Base-by-base conservation (phyloP, 257 asterid genomes). In the Knoxia roxburghii region DNA sequence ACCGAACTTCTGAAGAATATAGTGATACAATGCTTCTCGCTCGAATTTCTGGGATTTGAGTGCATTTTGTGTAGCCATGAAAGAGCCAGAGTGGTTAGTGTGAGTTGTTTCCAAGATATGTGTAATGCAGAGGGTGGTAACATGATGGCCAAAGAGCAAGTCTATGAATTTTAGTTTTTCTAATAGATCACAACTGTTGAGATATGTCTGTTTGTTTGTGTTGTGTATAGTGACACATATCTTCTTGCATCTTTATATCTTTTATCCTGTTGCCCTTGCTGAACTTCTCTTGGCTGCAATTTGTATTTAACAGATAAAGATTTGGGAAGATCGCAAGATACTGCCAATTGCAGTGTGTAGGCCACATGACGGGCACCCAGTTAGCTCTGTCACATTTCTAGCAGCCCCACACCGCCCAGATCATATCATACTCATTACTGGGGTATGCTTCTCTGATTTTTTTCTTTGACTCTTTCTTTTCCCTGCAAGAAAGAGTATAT, bases 351-450 rank as follows among this genome's bases (percentile, higher is more conserved):
- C 98, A 64, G 96, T 94, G 72, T 81, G 89, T 73, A 86, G 84
- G 81, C 98, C 98, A 63, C 90, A 90, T 78, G 97, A 89, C 66
- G 91, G 97, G 24, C 96, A 77, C n/a, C 98, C 99, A 70, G 95
- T 95, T 78, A 87, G 76, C 82, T 95, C 99, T 37, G 99, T 79
- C 71, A 91, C 96, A n/a, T 95, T 95, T 77, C 81, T 91, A 83
- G 81, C 91, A 75, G 83, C 98, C 73, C 95, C 97, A 57, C 69
- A 87, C 71, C 86, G 80, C 33, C 99, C 99, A 1, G 98, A 91
- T 69, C 98, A 95, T 76, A 91, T 91, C 79, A 74, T 91, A 83
- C 95, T 95, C 26, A 87, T 95, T 61, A 95, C 99, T 46, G 99
- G 99, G 98, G 99, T 95, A 84, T 43, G 33, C 73, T 41, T 68